Base-by-base conservation (phyloP, 2,329 filamentous ascomycete genomes). In the Nothopassalora personata region DNA sequence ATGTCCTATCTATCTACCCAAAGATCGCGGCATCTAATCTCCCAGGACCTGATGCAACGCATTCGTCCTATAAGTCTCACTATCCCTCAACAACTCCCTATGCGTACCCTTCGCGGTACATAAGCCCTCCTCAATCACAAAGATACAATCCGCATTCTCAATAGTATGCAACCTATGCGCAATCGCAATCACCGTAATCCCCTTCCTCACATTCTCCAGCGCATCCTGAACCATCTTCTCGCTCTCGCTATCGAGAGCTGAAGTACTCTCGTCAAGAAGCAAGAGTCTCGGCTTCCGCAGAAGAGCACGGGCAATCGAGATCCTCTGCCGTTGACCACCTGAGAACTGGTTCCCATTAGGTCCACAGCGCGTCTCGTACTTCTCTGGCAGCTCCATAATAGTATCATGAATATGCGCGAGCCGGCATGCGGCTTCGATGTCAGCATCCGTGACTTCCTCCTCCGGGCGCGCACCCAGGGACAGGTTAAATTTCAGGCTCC, bases 341-440 rank as follows among this genome's bases (percentile, higher is more conserved):
- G 75, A 77, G 13, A 78, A 66, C 49, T 74, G 71, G 31, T 70
- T 74, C 6, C 75, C 76, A 34, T 72, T 74, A 5, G 72, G 68
- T 10, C 76, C 76, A 59, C 72, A 74, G n/a, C 72, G 71, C 0
- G 86, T 89, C 11, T 86, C 74, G 68, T 90, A 90, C 0, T 86
- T 85, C 13, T 86, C 75, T 0, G 86, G 86, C 15, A 90, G 74
- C 0, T 79, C 74, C 58, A 77, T 74, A 64, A 90, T 87, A 27
- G 82, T 84, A 28, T 89, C 84, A 72, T 90, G 86, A 62, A 90
- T 88, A 68, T 88, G 87, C 36, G 86, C 86, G 15, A 87, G 74
- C 58, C 80, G 80, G 68, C 86, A 89, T 0, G 87, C 87, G 55
- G 83, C 81, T 62, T 86, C 79, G 49, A 90, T 85, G 50, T 89